Conservation (phyloP, 352 stramenopile species). For the Globisporangium recalcitrans region DNA sequence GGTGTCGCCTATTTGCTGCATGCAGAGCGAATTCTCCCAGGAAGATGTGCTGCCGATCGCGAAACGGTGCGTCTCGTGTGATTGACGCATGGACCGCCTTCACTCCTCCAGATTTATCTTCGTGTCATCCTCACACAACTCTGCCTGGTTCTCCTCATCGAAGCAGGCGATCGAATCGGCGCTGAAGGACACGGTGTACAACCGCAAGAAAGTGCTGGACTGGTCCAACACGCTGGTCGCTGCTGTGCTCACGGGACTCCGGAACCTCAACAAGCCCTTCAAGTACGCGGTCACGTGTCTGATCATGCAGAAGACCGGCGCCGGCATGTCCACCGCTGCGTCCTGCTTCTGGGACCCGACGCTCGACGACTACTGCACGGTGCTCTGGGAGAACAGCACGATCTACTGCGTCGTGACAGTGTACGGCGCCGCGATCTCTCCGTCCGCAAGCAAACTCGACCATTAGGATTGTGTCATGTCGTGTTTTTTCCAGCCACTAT, state of each 20-base stretch:
- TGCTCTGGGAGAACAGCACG: constrained; percentile 82
- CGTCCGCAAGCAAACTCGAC: constrained; percentile 64
- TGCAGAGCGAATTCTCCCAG: constrained; percentile 74
- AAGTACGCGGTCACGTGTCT: constrained; percentile 83
- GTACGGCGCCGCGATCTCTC: constrained; percentile 79
- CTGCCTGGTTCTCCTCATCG: background rate
- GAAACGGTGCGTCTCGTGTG: constrained; percentile 38
- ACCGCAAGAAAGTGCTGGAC: constrained; percentile 82
- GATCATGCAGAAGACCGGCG: constrained; percentile 84
- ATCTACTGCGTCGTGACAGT: constrained; percentile 84
- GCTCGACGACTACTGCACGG: constrained; percentile 77
- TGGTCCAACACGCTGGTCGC: constrained; percentile 82
- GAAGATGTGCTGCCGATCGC: constrained; percentile 72
- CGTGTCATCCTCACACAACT: background rate
- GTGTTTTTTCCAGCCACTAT: background rate
- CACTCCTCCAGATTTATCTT: background rate
- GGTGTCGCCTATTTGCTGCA: background rate
- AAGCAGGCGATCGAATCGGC: constrained; percentile 61
- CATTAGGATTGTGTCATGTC: constrained; percentile 28
- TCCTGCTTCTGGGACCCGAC: constrained; percentile 75
- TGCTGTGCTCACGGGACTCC: constrained; percentile 67
- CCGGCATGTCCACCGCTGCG: constrained; percentile 58
- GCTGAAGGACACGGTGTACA: constrained; percentile 82
- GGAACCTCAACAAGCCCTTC: constrained; percentile 86
- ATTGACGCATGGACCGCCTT: background rate